phyloP scores from a whole-genome alignment of 2,329 filamentous ascomycete species.

The Fusarium sp. region DNA sequence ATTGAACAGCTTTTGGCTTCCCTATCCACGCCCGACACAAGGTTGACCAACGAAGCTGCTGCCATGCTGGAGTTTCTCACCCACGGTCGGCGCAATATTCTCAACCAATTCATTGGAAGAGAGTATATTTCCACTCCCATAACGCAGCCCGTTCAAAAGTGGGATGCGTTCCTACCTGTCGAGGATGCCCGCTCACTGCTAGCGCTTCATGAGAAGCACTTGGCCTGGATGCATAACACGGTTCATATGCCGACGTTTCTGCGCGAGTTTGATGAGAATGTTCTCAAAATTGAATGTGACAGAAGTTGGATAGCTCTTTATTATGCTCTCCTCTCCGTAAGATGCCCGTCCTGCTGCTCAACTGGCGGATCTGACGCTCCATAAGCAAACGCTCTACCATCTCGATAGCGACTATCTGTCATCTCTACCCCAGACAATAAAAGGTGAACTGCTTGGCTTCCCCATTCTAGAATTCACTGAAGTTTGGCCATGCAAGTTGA shows the following conservation, averaged over 20 bases:
- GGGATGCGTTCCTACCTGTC: background rate
- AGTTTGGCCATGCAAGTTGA: rapidly evolving
- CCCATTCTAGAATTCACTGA: rapidly evolving
- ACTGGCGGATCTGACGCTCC: rapidly evolving
- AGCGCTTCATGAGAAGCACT: background rate
- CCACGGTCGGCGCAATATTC: background rate
- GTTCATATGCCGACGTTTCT: background rate
- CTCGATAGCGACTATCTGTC: background rate
- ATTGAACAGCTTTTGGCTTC: background rate
- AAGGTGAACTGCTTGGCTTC: rapidly evolving
- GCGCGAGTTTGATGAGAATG: background rate
- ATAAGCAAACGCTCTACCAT: background rate
- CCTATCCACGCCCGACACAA: background rate
- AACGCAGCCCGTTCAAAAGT: background rate
- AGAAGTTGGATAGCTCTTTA: background rate
- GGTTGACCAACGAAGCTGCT: background rate
- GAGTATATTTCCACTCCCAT: rapidly evolving
- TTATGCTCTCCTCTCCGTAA: background rate
- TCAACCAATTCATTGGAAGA: background rate
- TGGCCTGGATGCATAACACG: background rate
- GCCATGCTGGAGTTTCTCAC: background rate
- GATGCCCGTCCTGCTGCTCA: background rate
- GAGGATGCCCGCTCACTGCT: background rate
- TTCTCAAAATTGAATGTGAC: background rate
- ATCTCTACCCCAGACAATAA: rapidly evolving